Base-by-base conservation (phyloP, 495 filamentous ascomycete species). In the Hypoxylon crocopeplum region DNA sequence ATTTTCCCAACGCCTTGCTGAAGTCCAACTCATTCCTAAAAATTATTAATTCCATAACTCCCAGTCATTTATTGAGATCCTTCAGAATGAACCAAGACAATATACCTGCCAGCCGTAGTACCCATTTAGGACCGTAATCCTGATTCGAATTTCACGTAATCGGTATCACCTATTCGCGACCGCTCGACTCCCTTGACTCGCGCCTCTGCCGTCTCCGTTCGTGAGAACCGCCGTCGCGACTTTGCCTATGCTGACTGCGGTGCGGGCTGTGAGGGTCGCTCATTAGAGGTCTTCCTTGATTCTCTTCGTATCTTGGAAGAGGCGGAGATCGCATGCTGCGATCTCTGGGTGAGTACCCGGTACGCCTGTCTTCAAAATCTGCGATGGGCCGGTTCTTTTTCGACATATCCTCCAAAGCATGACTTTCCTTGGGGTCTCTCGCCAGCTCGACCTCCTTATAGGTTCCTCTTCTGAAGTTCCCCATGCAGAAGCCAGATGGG, bases 401-500 rank as follows among this genome's bases (percentile, higher is more conserved):
- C 2, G 38, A 2, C 38, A 38, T 22, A 11, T 15, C 34, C 1
- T 33, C 13, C 12, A 50, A 21, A 13, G 17, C 21, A 7, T 32
- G 54, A n/a, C 8, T 13, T 10, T 47, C 50, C 11, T 34, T 59
- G 5, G 36, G 17, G 10, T 25, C 47, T 7, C 36, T 51, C 5
- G 30, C 12, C 6, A 24, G 37, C 13, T 41, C 20, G 3, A 56
- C 46, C 6, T 59, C 49, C 11, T 56, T 47, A 15, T 66, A 61
- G 2, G 39, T 20, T 1, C 50, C 50, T 24, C 33, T 36, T n/a
- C 10, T 56, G 20, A 69, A 68, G 40, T 32, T 30, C 5, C 61
- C 61, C 48, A 55, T 21, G 17, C 70, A 69, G 10, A 69, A 39
- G 1, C 66, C 62, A 2, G 54, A 56, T 10, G 69, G 70, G 36